Evolutionary conservation across 805 yeast species (phyloP).

Genomic region (Soucietia sequanensis): DNA sequence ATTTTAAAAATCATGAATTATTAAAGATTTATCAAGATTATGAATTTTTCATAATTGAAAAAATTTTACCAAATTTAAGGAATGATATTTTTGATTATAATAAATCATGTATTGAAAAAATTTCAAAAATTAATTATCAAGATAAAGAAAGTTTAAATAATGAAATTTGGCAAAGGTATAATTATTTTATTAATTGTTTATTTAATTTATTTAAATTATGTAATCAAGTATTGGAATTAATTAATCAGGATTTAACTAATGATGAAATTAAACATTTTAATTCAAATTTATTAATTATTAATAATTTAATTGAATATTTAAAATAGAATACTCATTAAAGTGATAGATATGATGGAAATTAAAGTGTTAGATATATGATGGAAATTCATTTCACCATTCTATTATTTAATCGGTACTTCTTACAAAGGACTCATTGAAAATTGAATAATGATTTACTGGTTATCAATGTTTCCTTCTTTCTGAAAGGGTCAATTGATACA

Average conservation of each 20-base stretch:
- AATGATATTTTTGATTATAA: slow-evolving; percentile 12
- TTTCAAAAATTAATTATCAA: slow-evolving; percentile 5
- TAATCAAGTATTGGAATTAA: slow-evolving; percentile 6
- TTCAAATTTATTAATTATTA: slow-evolving; percentile 11
- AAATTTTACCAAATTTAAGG: slow-evolving; percentile 28
- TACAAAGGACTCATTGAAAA: too few relatives aligned
- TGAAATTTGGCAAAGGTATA: slow-evolving; percentile 10
- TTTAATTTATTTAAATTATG: slow-evolving; percentile 9
- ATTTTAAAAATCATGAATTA: slow-evolving; percentile 21
- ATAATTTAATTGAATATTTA: slow-evolving; percentile 6
- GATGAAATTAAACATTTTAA: slow-evolving; percentile 9
- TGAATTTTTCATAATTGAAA: slow-evolving; percentile 25
- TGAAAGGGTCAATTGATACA: too few relatives aligned
- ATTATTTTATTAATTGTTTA: slow-evolving; percentile 5
- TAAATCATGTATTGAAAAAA: slow-evolving; percentile 2
- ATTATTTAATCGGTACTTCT: too few relatives aligned
- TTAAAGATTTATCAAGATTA: slow-evolving; percentile 22
- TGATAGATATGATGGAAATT: too few relatives aligned
- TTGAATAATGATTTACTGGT: too few relatives aligned
- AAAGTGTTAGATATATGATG: too few relatives aligned
- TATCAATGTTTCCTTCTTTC: too few relatives aligned
- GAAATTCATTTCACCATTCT: too few relatives aligned
- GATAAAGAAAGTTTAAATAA: slow-evolving; percentile 7
- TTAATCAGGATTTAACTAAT: slow-evolving; percentile 5
- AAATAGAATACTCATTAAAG: too few relatives aligned